These are phyloP conservation scores for Pisolithus tinctorius DNA, from an alignment of 768 basidiomycete genomes.

Conservation along the genomic window DNA sequence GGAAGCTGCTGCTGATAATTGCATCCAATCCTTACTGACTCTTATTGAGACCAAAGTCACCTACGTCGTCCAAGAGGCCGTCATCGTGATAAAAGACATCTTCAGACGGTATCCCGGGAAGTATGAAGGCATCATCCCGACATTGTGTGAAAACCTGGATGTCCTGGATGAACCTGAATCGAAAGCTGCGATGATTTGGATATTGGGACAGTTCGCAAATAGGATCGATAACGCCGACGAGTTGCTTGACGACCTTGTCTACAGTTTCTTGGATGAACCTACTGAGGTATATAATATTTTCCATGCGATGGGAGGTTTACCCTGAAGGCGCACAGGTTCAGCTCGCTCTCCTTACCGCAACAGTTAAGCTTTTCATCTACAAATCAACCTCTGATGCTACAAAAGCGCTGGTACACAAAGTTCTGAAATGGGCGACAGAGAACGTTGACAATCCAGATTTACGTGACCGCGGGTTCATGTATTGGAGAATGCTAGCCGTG, in stretches of 20 bases:
- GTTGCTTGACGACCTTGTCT: conserved; percentile 84
- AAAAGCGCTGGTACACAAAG: conserved; percentile 88
- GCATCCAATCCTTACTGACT: conserved; percentile 78
- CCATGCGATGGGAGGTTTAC: background rate
- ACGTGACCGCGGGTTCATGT: conserved; percentile 97
- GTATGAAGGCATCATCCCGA: conserved; percentile 95
- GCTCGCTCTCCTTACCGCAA: conserved; percentile 86
- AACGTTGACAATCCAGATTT: conserved; percentile 98
- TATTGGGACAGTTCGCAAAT: conserved; percentile 93
- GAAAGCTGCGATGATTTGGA: conserved; percentile 97
- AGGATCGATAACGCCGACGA: conserved; percentile 95
- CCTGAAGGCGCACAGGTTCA: conserved; percentile 62
- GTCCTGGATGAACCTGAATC: conserved; percentile 92
- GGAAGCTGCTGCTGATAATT: conserved; percentile 77
- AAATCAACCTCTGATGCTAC: conserved; percentile 76
- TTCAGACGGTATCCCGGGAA: conserved; percentile 95
- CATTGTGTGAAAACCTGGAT: conserved; percentile 87
- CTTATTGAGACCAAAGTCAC: conserved; percentile 90
- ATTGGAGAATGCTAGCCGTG: conserved; percentile 95
- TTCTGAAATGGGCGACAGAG: conserved; percentile 95
- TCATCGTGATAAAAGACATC: conserved; percentile 97
- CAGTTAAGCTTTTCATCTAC: conserved; percentile 94
- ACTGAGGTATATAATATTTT: conserved; percentile 60
- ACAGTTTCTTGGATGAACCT: conserved; percentile 88
- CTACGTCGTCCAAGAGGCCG: conserved; percentile 95